phyloP scores from a whole-genome alignment of 352 stramenopile genomes.

The Pelagophyceae sp. region DNA sequence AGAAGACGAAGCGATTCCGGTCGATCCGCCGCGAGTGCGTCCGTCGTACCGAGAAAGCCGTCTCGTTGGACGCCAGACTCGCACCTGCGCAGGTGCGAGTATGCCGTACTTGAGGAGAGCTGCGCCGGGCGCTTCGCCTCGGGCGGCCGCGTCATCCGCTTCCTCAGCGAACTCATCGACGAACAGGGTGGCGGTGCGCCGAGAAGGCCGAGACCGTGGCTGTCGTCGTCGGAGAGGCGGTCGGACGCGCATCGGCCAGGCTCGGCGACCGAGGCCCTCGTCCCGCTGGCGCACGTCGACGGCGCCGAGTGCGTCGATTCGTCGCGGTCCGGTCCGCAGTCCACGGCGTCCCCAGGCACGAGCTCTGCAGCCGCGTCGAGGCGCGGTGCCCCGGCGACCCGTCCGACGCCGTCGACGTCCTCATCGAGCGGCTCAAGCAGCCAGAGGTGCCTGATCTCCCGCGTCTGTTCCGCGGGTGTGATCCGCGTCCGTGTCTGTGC shows the following conservation, averaged over 20 bases:
- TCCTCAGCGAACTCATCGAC: background rate
- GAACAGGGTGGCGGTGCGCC: background rate
- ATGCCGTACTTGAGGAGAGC: background rate
- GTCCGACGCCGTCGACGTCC: background rate
- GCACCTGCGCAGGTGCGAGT: background rate
- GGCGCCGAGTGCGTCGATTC: background rate
- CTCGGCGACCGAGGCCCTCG: background rate
- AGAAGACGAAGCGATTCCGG: background rate
- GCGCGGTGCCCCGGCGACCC: background rate
- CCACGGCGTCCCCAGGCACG: too few species aligned
- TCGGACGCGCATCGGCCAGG: too few species aligned
- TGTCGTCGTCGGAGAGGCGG: too few species aligned
- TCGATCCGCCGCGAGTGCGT: background rate
- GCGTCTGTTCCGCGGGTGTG: too few species aligned
- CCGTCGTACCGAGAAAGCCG: background rate
- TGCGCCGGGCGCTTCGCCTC: background rate
- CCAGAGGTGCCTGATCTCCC: background rate
- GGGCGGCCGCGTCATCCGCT: background rate
- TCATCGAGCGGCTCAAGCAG: conserved; percentile 6
- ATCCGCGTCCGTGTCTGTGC: background rate
- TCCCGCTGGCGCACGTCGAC: background rate
- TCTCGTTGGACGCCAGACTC: background rate
- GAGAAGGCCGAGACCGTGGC: too few species aligned
- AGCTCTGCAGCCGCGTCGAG: background rate
- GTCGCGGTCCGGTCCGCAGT: background rate